Evolutionary conservation across 148 eudicot species (phyloP), one percentile per base, ranked within the genome.

Genomic region (Dysphania ambrosioides): DNA sequence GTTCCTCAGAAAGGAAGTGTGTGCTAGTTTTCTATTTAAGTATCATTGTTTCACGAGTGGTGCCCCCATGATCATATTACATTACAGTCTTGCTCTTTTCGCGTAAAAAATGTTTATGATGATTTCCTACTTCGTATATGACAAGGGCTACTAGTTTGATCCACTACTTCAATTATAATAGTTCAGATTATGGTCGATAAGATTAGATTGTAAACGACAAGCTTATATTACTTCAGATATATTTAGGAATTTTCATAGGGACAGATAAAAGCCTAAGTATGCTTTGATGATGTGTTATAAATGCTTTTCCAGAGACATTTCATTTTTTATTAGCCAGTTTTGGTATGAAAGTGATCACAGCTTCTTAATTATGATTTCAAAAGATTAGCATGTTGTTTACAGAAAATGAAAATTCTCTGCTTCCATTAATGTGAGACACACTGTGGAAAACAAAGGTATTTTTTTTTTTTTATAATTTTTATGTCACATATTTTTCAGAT

Each of bases 1-100:
- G 99, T 95, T 77, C 99, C 97, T 82, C 99, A 95, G 77, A 61
- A 84, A 81, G 99, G 97, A 86, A 89, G 99, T 95, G 85, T 38
- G 83, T 76, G 27, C 30, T 3, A 2, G 44, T 12, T 67, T 68
- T n/a, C 41, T 27, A 26, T 61, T 61, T 38, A 44, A 24, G 49
- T 51, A 8, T 24, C 44, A 3, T 47, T 61, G 9, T 24, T 59
- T 44, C 44, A 27, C 60, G 42, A 24, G 34, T 27, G 30, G 35
- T n/a, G 6, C 29, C 27, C 30, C 19, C 41, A 55, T 30, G 10
- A 27, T 47, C 24, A 31, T 15, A 42, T 26, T 40, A 38, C 31
- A 63, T 36, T 38, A 40, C 23, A 16, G 30, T 66, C 31, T 42
- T 67, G 71, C 27, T 67, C 32, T 67, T 42, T 67, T 26, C 1